phyloP scores from a whole-genome alignment of 2,329 filamentous ascomycete genomes.

The Colletotrichum sp. region DNA sequence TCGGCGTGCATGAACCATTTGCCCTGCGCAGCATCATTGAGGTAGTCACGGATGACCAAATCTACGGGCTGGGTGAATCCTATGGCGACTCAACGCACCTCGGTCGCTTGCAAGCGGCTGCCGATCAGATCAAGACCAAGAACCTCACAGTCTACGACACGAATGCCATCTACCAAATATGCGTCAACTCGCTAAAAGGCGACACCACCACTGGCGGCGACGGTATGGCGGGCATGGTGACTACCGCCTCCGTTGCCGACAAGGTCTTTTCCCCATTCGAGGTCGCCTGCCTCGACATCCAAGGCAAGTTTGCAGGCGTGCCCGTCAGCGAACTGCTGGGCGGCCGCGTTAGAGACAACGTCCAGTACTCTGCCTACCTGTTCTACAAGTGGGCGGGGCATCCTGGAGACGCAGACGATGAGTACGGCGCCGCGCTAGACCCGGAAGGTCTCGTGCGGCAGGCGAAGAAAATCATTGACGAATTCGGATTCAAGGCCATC shows the following conservation, averaged over 20 bases:
- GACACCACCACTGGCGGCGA: conserved; percentile 56
- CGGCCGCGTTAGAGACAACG: conserved; percentile 40
- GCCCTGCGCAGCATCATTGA: conserved; percentile 47
- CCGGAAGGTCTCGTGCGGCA: conserved; percentile 37
- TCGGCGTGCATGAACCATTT: conserved; percentile 47
- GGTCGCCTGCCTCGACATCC: conserved; percentile 46
- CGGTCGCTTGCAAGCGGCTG: conserved; percentile 34
- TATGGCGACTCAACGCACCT: conserved; percentile 45
- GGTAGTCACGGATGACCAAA: conserved; percentile 33
- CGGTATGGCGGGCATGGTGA: conserved; percentile 61
- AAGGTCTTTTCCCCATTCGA: conserved; percentile 48
- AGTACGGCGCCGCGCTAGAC: conserved; percentile 42
- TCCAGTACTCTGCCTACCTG: conserved; percentile 47
- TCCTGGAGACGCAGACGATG: conserved; percentile 41
- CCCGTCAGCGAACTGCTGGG: conserved; percentile 44
- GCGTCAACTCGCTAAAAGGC: conserved; percentile 70
- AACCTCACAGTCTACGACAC: conserved; percentile 59
- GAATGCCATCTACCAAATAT: conserved; percentile 83
- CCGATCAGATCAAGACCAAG: conserved; percentile 28
- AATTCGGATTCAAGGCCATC: conserved; percentile 47
- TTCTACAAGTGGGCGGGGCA: conserved; percentile 49
- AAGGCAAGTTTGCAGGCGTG: conserved; percentile 43
- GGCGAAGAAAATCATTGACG: conserved; percentile 40
- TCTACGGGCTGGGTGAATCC: conserved; percentile 44
- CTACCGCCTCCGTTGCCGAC: conserved; percentile 42